phyloP scores from a whole-genome alignment of 495 filamentous ascomycete species.

The Xanthoparmelia taractica region DNA sequence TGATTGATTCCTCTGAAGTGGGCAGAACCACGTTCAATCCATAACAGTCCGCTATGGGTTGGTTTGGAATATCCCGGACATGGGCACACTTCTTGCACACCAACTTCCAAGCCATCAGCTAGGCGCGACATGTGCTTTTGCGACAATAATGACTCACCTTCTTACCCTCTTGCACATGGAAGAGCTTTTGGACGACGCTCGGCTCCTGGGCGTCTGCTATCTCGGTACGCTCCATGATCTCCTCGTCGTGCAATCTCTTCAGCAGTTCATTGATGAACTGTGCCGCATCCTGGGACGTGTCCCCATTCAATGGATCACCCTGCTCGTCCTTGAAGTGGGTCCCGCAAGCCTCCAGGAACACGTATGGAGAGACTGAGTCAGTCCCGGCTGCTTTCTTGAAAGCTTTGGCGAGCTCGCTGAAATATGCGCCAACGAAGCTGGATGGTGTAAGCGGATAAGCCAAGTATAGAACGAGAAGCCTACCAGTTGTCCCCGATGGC shows the following conservation, averaged over 20 bases:
- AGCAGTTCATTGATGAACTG: background rate
- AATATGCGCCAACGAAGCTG: background rate
- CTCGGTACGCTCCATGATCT: background rate
- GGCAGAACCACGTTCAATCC: background rate
- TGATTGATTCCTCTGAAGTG: background rate
- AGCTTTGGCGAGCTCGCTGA: background rate
- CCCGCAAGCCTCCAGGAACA: background rate
- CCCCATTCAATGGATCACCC: background rate
- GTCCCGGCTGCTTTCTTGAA: background rate
- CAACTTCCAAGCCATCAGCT: background rate
- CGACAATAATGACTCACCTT: background rate
- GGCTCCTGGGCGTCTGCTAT: background rate
- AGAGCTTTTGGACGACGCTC: background rate
- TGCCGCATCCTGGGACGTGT: background rate
- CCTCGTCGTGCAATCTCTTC: background rate
- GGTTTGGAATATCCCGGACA: too few relatives aligned
- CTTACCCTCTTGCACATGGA: background rate
- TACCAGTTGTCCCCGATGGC: background rate
- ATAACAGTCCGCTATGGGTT: background rate
- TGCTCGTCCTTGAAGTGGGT: background rate
- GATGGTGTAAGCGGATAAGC: background rate
- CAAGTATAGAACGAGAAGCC: background rate
- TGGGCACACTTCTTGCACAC: background rate
- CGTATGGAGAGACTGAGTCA: background rate
- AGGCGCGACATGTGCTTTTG: background rate